Evolutionary conservation across 2,329 filamentous ascomycete genomes (phyloP).

Genomic region (Rhynchosporium secalis): DNA sequence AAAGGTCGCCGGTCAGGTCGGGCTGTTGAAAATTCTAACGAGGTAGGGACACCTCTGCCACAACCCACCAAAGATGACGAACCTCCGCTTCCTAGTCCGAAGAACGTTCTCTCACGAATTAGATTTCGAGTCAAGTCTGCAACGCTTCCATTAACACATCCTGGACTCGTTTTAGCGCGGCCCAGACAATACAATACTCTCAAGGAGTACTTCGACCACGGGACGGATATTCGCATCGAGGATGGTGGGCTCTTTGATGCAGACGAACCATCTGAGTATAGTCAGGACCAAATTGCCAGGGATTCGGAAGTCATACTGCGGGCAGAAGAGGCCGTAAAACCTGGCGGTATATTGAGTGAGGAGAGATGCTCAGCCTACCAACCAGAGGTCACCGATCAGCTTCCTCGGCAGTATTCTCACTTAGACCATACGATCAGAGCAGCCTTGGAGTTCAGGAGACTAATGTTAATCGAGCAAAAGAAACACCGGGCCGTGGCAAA

Average conservation of each 20-base stretch:
- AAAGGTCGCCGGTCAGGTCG: constrained; percentile 33
- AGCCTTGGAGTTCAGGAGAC: constrained; percentile 73
- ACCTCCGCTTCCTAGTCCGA: constrained; percentile 30
- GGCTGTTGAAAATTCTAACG: constrained; percentile 27
- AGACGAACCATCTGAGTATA: constrained; percentile 58
- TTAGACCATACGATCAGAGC: constrained; percentile 82
- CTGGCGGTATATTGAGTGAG: constrained; percentile 72
- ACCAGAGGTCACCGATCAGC: constrained; percentile 67
- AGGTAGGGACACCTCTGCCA: constrained; percentile 23
- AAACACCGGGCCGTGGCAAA: constrained; percentile 78
- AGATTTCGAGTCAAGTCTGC: constrained; percentile 51
- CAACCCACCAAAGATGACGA: constrained; percentile 27
- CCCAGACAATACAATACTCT: constrained; percentile 55
- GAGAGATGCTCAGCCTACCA: constrained; percentile 71
- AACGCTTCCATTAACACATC: constrained; percentile 59
- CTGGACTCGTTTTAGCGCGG: constrained; percentile 54
- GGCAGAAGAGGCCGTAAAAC: constrained; percentile 70
- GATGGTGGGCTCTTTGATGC: constrained; percentile 55
- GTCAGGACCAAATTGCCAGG: constrained; percentile 60
- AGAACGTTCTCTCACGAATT: constrained; percentile 46
- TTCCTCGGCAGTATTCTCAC: constrained; percentile 83
- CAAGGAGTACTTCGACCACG: constrained; percentile 57
- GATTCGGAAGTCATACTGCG: constrained; percentile 71
- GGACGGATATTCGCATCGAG: constrained; percentile 53
- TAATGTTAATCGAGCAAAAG: constrained; percentile 77